phyloP scores from a whole-genome alignment of 2,329 filamentous ascomycete species.

The Amauroascus verrucosus region DNA sequence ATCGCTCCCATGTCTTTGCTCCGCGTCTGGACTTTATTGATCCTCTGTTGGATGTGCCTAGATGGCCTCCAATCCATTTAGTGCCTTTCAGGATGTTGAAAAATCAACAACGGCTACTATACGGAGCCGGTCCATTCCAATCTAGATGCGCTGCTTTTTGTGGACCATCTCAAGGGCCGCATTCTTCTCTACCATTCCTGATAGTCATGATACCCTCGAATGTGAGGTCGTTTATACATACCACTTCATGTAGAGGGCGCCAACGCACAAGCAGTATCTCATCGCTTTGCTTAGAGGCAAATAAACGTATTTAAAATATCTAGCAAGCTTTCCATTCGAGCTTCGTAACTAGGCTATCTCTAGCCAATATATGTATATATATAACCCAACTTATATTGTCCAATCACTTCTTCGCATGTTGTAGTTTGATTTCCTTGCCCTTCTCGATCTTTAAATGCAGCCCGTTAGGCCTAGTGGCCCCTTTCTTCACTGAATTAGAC shows the following conservation, averaged over 20 bases:
- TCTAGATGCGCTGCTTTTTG: neutral
- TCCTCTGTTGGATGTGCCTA: neutral
- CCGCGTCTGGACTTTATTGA: neutral
- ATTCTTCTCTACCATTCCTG: neutral
- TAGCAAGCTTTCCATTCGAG: too few species aligned
- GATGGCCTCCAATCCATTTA: neutral
- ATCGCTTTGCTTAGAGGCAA: too few species aligned
- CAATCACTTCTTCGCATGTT: neutral
- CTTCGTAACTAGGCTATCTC: too few species aligned
- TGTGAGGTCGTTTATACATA: neutral
- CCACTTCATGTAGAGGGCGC: too few species aligned
- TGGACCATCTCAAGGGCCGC: neutral
- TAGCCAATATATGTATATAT: neutral
- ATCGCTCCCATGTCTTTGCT: neutral
- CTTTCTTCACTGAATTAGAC: neutral
- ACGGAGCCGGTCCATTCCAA: neutral
- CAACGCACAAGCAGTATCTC: too few species aligned
- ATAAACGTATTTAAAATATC: too few species aligned
- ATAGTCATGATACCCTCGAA: neutral
- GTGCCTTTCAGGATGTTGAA: neutral
- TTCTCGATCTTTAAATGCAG: neutral
- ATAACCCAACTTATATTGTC: neutral
- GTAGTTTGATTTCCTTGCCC: neutral
- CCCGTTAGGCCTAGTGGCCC: neutral
- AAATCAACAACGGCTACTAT: neutral